Conservation (phyloP, 192 early-diverging fungal genomes). For the Cetraspora pellucida region DNA sequence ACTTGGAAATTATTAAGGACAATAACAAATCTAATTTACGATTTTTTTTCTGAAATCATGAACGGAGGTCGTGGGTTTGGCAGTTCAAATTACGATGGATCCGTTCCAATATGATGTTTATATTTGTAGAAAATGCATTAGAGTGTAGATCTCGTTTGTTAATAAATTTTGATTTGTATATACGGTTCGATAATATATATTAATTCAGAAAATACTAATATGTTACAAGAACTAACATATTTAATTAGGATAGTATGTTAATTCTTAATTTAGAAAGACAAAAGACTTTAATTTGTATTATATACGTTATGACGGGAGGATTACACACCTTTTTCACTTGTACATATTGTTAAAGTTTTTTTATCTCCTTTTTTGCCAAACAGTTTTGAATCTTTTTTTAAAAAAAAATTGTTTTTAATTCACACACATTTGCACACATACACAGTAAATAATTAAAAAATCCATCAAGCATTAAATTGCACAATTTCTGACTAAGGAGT, state of each 20-base stretch:
- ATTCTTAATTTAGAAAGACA: background rate
- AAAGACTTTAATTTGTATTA: background rate
- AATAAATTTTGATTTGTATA: background rate
- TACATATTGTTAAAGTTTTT: background rate
- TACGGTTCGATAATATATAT: background rate
- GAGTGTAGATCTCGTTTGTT: background rate
- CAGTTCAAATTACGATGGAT: constrained; percentile 13
- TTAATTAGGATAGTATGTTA: background rate
- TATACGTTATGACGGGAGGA: background rate
- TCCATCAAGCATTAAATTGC: too few species aligned
- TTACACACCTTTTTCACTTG: background rate
- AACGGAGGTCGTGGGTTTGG: constrained; percentile 31
- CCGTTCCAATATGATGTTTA: constrained; percentile 18
- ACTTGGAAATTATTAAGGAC: background rate
- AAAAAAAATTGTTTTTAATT: too few species aligned
- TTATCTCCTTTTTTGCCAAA: too few species aligned
- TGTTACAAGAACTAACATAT: background rate
- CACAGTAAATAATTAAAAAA: too few species aligned
- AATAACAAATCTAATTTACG: background rate
- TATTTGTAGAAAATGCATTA: too few species aligned
- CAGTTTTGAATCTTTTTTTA: too few species aligned
- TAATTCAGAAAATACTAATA: background rate
- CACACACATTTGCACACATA: too few species aligned
- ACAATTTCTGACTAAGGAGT: too few species aligned
- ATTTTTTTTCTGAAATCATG: constrained; percentile 28